Percentiles rank a stretch among this genome's conserved stretches.
Conservation (phyloP, 2,329 filamentous ascomycete species). For the Diaporthe humulicola region DNA sequence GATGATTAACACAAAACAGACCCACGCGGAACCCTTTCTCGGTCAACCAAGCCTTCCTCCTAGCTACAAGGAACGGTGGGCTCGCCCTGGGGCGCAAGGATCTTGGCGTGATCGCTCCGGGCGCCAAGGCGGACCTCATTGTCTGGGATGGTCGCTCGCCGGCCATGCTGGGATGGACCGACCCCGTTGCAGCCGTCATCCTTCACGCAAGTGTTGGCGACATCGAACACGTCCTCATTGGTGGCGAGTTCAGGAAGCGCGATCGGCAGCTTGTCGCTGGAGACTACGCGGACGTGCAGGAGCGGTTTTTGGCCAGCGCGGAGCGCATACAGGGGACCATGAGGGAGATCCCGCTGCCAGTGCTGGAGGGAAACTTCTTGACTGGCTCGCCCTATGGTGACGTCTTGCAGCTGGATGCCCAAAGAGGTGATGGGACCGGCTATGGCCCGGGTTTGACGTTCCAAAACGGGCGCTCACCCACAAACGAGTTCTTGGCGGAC, state of each 20-base stretch:
- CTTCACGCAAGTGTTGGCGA: conserved; percentile 67
- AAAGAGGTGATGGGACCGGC: background rate
- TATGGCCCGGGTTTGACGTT: background rate
- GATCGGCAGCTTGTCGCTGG: conserved; percentile 53
- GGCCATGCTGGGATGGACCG: conserved; percentile 64
- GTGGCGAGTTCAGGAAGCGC: conserved; percentile 62
- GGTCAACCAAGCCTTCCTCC: conserved; percentile 66
- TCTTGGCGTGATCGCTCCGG: conserved; percentile 61
- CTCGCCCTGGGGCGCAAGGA: conserved; percentile 64
- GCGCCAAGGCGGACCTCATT: conserved; percentile 67
- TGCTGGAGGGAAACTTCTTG: background rate
- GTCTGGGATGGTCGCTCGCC: conserved; percentile 65
- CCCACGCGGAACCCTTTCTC: conserved; percentile 64
- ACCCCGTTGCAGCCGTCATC: conserved; percentile 68
- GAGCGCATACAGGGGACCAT: conserved; percentile 48
- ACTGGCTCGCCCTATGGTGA: conserved; percentile 2
- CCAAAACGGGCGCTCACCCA: background rate
- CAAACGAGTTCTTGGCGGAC: background rate
- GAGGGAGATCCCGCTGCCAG: conserved; percentile 41
- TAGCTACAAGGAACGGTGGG: conserved; percentile 66
- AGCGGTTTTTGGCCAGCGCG: conserved; percentile 51
- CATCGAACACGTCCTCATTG: conserved; percentile 63
- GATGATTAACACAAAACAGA: conserved; percentile 43
- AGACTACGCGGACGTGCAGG: conserved; percentile 45
- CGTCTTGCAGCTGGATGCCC: background rate